A percentile compares a stretch with the other conserved stretches of the same genome.
Conservation (phyloP, 2,329 filamentous ascomycete genomes). For the Apiospora saccharicola region DNA sequence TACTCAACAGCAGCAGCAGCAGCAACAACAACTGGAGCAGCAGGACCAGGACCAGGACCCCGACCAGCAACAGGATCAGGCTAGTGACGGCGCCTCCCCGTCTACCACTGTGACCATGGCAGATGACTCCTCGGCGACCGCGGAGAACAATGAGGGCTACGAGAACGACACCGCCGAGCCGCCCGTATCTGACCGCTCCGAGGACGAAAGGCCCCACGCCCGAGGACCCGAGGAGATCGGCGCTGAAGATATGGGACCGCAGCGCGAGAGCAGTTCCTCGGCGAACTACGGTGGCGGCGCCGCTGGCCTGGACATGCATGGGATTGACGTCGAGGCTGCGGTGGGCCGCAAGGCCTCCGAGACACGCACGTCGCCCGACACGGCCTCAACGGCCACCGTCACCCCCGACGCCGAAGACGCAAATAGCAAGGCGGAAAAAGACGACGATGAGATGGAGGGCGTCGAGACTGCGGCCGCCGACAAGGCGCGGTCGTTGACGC, state of each 20-base stretch:
- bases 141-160: conserved; percentile 34
- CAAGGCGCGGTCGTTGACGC: conserved; percentile 43
- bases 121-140: conserved; percentile 27
- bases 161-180: conserved; percentile 42
- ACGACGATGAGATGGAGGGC: conserved; percentile 42
- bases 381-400: conserved; percentile 26
- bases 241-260: conserved; percentile 84
- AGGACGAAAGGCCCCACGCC: conserved; percentile 77
- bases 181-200: conserved; percentile 52
- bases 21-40: conserved; percentile 24
- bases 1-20: conserved; percentile 22
- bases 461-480: conserved; percentile 32
- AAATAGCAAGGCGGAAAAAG: conserved; percentile 26
- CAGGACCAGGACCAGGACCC: conserved; percentile 17
- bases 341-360: conserved; percentile 58
- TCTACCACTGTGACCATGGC: conserved; percentile 33
- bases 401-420: conserved; percentile 31
- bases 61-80: conserved; percentile 23
- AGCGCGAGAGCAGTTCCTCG: conserved; percentile 51
- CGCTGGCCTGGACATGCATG: conserved; percentile 56
- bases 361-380: conserved; percentile 28
- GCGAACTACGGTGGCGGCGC: conserved; percentile 48
- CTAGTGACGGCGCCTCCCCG: conserved; percentile 25
- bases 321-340: conserved; percentile 67
- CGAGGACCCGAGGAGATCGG: conserved; percentile 86